Evolutionary conservation across 805 yeast species (phyloP).

Genomic region (Metschnikowia amazonensis): DNA sequence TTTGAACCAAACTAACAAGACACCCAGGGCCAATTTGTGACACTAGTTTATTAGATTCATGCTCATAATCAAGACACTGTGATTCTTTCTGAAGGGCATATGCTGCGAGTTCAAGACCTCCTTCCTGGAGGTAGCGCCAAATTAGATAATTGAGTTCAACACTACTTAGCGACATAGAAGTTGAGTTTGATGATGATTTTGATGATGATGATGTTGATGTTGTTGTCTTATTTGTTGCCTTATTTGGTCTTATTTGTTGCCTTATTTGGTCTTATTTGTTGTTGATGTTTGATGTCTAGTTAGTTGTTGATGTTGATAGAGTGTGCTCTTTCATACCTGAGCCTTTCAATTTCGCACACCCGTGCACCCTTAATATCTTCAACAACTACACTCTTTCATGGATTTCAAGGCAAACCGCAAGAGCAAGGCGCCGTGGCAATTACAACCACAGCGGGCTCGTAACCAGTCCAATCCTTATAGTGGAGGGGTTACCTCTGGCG

Average conservation of each 20-base stretch:
- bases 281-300: no score
- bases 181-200: not conserved
- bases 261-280: no score
- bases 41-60: conserved; percentile 36
- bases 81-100: conserved; percentile 77
- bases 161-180: conserved; percentile 71
- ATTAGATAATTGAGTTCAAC: conserved; percentile 83
- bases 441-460: conserved; percentile 7
- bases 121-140: conserved; percentile 90
- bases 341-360: conserved; percentile 3
- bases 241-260: no score
- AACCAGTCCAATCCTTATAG: conserved; percentile 13
- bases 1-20: conserved; percentile 76
- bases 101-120: conserved; percentile 73
- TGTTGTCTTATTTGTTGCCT: no score
- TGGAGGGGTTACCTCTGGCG: conserved; percentile 1
- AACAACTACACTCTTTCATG: no score
- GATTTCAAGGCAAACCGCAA: conserved; percentile 35
- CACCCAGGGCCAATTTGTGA: conserved; percentile 69
- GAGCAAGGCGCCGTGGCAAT: conserved; percentile 44
- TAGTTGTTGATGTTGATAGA: no score
- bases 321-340: no score
- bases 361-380: no score
- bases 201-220: no score
- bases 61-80: conserved; percentile 52